Conservation (phyloP, 1,139 yeast genomes). For the Hyphopichia burtonii region DNA sequence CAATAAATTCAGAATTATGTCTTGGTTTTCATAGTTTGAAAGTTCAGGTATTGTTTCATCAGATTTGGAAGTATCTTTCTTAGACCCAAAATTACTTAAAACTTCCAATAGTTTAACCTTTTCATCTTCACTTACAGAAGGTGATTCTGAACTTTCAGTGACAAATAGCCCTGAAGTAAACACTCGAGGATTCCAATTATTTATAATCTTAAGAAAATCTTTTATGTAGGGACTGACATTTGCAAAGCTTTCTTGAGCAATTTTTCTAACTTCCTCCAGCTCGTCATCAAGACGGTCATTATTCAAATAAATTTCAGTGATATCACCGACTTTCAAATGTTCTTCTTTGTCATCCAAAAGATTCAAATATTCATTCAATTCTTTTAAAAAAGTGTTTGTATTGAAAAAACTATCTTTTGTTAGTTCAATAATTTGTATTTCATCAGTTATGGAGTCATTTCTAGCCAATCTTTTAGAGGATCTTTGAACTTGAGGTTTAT, state of each 20-base stretch:
- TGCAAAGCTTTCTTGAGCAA: neutral
- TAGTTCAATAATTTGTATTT: slow-evolving; percentile 17
- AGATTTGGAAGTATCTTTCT: slow-evolving; percentile 6
- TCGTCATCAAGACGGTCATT: neutral
- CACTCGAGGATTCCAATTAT: slow-evolving; percentile 20
- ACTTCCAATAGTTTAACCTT: slow-evolving; percentile 38
- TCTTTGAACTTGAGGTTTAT: slow-evolving; percentile 20
- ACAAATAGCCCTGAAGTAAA: slow-evolving; percentile 14
- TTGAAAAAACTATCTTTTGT: slow-evolving; percentile 24
- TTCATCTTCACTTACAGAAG: slow-evolving; percentile 27
- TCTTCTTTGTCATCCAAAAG: slow-evolving; percentile 2
- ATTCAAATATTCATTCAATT: slow-evolving; percentile 16
- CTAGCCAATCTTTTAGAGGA: slow-evolving; percentile 41
- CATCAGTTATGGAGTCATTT: slow-evolving; percentile 14
- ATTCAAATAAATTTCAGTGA: slow-evolving; percentile 1
- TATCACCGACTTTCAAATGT: neutral
- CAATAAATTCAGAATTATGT: slow-evolving; percentile 26
- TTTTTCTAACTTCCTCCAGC: neutral
- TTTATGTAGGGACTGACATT: slow-evolving; percentile 10
- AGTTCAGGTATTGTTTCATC: slow-evolving; percentile 3
- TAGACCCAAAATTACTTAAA: slow-evolving; percentile 33
- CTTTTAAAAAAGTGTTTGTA: slow-evolving; percentile 21
- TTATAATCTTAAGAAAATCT: slow-evolving; percentile 27
- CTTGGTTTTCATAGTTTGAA: slow-evolving; percentile 13
- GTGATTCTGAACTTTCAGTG: slow-evolving; percentile 11